Conservation (phyloP, 805 yeast species). For the Nakazawaea anatomiae region DNA sequence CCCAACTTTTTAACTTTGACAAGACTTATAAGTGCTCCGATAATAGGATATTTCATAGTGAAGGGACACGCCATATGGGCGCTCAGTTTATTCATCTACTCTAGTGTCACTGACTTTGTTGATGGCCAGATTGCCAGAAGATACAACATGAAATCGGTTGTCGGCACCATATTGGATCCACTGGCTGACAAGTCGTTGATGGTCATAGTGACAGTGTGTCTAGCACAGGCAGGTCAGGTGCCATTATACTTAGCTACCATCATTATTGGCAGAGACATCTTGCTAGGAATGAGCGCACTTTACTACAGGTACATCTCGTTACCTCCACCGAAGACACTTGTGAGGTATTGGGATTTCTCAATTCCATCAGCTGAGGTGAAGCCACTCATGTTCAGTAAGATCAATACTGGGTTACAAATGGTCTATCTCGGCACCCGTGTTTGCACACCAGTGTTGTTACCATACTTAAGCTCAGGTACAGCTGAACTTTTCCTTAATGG, state of each 20-base stretch:
- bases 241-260: conserved; percentile 64
- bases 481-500: conserved; percentile 18
- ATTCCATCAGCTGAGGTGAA: conserved; percentile 80
- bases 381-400: conserved; percentile 81
- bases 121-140: conserved; percentile 90
- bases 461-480: conserved; percentile 25
- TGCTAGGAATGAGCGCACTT: conserved; percentile 66
- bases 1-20: conserved; percentile 85
- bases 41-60: conserved; percentile 74
- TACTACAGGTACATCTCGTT: conserved; percentile 67
- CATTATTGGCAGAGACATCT: conserved; percentile 79
- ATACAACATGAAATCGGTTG: conserved; percentile 67
- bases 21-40: conserved; percentile 76
- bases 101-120: conserved; percentile 84
- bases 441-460: conserved; percentile 42
- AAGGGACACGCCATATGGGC: conserved; percentile 61
- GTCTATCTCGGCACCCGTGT: conserved; percentile 67
- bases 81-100: conserved; percentile 67
- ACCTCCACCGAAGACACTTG: conserved; percentile 69
- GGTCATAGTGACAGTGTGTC: conserved; percentile 76
- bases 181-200: conserved; percentile 89
- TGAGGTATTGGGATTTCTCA: conserved; percentile 71
- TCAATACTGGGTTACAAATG: conserved; percentile 93
- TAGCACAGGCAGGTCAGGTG: conserved; percentile 62
- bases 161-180: conserved; percentile 92